A percentile compares a stretch with the other conserved stretches of the same genome.
phyloP scores from a whole-genome alignment of 2,329 filamentous ascomycete genomes.

The Microsporum canis region DNA sequence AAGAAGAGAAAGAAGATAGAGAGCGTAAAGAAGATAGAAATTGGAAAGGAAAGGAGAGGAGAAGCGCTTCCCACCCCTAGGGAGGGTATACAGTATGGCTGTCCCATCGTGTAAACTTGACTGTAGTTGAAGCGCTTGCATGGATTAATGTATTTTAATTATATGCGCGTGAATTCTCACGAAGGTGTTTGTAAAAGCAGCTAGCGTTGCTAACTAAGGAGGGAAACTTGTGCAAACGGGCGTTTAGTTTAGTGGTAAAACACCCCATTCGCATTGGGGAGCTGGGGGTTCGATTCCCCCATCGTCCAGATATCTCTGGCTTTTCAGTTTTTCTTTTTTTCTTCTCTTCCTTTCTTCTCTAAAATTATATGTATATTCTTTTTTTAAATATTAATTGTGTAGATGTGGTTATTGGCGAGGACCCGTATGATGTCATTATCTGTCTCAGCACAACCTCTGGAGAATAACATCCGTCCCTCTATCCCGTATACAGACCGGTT shows the following conservation, averaged over 20 bases:
- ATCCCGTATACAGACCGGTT: background rate
- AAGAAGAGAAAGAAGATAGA: background rate
- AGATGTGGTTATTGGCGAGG: background rate
- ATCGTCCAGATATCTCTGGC: background rate
- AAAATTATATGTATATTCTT: background rate
- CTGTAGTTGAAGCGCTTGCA: background rate
- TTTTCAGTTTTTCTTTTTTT: background rate
- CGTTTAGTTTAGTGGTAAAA: conserved; percentile 6
- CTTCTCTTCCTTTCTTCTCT: background rate
- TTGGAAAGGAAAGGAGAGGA: background rate
- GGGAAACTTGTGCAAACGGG: background rate
- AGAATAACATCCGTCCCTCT: background rate
- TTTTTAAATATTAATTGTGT: background rate
- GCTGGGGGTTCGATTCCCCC: conserved; percentile 5
- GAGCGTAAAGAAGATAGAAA: background rate
- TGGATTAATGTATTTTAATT: background rate
- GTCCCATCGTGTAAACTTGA: background rate
- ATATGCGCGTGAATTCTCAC: background rate
- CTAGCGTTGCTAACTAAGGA: background rate
- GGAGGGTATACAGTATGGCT: background rate
- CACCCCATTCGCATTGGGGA: conserved; percentile 5
- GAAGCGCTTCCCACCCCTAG: background rate
- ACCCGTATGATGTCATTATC: background rate
- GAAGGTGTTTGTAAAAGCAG: background rate
- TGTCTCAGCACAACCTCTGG: background rate